A percentile compares a stretch with the other conserved stretches of the same genome.
phyloP scores from a whole-genome alignment of 257 asterid species.

The Parsonsia alboflavescens region DNA sequence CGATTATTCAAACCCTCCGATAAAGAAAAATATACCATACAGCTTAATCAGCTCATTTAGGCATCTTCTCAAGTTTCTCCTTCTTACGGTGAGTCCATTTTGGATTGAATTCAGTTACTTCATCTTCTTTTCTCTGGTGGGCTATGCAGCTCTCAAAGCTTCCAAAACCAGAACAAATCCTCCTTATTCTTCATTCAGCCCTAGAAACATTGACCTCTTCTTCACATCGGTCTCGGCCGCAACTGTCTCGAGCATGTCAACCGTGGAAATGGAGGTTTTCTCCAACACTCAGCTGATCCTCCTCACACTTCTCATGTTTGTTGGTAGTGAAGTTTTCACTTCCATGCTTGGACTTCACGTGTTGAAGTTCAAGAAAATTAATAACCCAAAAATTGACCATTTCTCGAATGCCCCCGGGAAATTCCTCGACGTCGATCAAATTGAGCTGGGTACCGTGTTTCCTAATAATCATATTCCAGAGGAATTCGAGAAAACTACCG shows the following conservation, averaged over 20 bases:
- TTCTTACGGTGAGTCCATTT: constrained; percentile 27
- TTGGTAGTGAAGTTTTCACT: constrained; percentile 44
- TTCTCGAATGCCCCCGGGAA: constrained; percentile 2
- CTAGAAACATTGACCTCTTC: constrained; percentile 28
- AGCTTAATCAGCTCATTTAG: background rate
- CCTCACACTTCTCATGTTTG: constrained; percentile 35
- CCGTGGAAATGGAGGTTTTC: constrained; percentile 50
- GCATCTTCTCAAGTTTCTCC: constrained; percentile 4
- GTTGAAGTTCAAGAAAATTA: constrained; percentile 12
- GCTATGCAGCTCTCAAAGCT: constrained; percentile 28
- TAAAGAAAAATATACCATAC: background rate
- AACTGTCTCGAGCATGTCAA: constrained; percentile 47
- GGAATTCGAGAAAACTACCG: background rate
- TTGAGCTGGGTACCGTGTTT: constrained; percentile 10
- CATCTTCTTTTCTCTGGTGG: constrained; percentile 28
- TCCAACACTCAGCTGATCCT: constrained; percentile 40
- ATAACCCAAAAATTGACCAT: background rate
- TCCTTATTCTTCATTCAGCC: constrained; percentile 1
- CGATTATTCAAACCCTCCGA: background rate
- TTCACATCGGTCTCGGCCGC: constrained; percentile 42
- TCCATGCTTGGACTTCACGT: constrained; percentile 37
- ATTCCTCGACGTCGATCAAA: background rate
- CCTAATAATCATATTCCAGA: background rate
- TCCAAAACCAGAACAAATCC: background rate
- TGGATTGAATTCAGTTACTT: constrained; percentile 33